Conservation (phyloP, 495 filamentous ascomycete genomes). For the Cladorrhinum samala region DNA sequence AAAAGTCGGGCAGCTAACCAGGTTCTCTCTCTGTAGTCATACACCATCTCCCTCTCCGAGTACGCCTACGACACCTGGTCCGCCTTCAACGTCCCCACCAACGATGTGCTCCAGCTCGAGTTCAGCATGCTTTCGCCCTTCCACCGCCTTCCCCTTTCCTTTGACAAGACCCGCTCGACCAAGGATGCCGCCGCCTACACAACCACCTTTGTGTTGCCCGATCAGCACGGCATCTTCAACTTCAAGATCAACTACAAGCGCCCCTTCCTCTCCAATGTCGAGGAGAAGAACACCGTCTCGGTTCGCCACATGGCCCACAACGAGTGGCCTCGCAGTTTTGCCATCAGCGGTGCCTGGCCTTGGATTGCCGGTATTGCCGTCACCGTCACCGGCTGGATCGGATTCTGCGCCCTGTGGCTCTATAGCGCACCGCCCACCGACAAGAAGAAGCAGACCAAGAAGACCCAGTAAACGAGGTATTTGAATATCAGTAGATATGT, state of each 20-base stretch:
- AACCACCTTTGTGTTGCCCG: constrained; percentile 72
- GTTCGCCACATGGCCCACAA: constrained; percentile 95
- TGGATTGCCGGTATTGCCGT: constrained; percentile 88
- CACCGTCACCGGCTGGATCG: constrained; percentile 77
- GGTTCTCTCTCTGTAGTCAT: constrained; percentile 53
- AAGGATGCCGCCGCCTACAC: constrained; percentile 67
- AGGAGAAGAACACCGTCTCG: constrained; percentile 92
- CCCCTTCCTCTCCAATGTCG: constrained; percentile 80
- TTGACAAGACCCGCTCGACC: constrained; percentile 44
- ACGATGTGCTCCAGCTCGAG: constrained; percentile 81
- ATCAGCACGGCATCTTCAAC: constrained; percentile 97
- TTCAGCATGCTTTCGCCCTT: constrained; percentile 98
- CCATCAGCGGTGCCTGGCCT: constrained; percentile 85
- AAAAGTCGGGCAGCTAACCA: no score
- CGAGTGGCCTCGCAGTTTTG: constrained; percentile 87
- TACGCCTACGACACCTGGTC: constrained; percentile 62
- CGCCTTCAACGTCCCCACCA: constrained; percentile 62
- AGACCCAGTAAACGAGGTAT: constrained; percentile 51
- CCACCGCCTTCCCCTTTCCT: constrained; percentile 75
- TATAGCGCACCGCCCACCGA: constrained; percentile 61
- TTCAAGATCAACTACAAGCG: constrained; percentile 95
- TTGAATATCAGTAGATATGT: not conserved
- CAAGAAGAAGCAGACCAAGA: constrained; percentile 53
- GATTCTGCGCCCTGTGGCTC: constrained; percentile 83
- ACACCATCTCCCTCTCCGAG: constrained; percentile 82